A percentile compares a stretch with the other conserved stretches of the same genome.
phyloP scores from a whole-genome alignment of 768 basidiomycete genomes.

The Sporobolomyces roseus region DNA sequence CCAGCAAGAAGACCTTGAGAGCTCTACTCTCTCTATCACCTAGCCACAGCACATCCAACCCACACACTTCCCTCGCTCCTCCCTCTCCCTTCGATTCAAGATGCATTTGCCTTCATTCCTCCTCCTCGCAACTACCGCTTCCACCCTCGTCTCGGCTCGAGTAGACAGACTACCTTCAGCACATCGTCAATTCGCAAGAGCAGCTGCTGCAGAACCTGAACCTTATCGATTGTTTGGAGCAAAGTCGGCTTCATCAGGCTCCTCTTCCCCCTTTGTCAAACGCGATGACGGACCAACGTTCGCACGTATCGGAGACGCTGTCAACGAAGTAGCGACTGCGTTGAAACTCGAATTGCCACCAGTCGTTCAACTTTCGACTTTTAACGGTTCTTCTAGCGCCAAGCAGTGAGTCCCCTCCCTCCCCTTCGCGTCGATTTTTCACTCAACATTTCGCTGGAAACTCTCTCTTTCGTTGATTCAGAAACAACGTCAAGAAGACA shows the following conservation, averaged over 20 bases:
- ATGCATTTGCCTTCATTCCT: constrained; percentile 24
- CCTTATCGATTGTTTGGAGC: no score
- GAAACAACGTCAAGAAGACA: not conserved
- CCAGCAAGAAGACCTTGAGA: no score
- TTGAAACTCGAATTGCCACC: constrained; percentile 10
- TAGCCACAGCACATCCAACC: no score
- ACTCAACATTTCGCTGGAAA: not conserved
- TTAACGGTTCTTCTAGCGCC: not conserved
- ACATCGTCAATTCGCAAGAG: constrained; percentile 12
- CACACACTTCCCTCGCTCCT: not conserved
- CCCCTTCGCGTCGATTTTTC: not conserved
- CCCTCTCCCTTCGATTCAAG: not conserved
- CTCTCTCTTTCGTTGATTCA: not conserved
- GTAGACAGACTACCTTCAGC: constrained; percentile 18
- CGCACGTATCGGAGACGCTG: constrained; percentile 15
- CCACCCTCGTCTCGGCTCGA: constrained; percentile 24
- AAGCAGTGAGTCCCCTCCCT: not conserved
- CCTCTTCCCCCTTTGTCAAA: constrained; percentile 16
- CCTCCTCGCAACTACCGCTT: constrained; percentile 20
- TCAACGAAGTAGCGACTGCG: constrained; percentile 20
- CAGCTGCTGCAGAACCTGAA: no score
- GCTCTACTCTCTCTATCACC: not conserved
- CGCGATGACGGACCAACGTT: constrained; percentile 13
- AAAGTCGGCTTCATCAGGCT: not conserved
- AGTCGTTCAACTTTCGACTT: constrained; percentile 9